Conservation (phyloP, 2,329 filamentous ascomycete genomes). For the Apiospora marii region DNA sequence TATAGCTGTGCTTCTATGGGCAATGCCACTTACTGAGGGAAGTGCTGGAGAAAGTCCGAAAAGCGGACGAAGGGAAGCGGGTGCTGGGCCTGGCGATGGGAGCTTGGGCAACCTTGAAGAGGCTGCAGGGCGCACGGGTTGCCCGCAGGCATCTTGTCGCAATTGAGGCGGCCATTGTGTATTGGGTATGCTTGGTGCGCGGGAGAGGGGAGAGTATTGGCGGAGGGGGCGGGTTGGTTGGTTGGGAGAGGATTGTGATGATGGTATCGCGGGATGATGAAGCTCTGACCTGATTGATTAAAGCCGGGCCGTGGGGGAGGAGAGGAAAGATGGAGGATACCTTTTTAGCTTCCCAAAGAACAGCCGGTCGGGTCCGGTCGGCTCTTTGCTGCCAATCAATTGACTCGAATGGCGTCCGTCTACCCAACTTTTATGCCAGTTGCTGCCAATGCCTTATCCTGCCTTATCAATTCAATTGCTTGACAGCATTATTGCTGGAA, state of each 20-base stretch:
- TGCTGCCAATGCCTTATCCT: neutral
- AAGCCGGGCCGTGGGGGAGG: neutral
- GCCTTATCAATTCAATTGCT: neutral
- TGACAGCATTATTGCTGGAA: neutral
- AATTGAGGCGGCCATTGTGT: constrained; percentile 57
- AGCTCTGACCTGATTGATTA: constrained; percentile 17
- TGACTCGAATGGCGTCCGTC: neutral
- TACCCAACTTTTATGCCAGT: neutral
- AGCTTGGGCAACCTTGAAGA: constrained; percentile 45
- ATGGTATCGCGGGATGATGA: neutral
- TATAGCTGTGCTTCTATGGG: constrained; percentile 31
- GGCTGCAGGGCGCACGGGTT: constrained; percentile 54
- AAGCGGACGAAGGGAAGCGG: constrained; percentile 47
- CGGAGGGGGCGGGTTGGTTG: neutral
- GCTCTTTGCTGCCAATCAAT: constrained; percentile 12
- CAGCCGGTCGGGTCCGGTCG: neutral
- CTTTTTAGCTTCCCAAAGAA: neutral
- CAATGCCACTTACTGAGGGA: constrained; percentile 48
- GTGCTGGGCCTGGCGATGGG: constrained; percentile 41
- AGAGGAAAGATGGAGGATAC: neutral
- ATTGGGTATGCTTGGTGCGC: neutral
- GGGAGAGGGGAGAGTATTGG: constrained; percentile 1
- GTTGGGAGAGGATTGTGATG: neutral
- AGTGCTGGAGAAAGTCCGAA: constrained; percentile 57
- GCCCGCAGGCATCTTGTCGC: constrained; percentile 59